These are phyloP conservation scores for Histomonas meleagridis DNA, from an alignment of 208 protist species.

Conservation along the genomic window DNA sequence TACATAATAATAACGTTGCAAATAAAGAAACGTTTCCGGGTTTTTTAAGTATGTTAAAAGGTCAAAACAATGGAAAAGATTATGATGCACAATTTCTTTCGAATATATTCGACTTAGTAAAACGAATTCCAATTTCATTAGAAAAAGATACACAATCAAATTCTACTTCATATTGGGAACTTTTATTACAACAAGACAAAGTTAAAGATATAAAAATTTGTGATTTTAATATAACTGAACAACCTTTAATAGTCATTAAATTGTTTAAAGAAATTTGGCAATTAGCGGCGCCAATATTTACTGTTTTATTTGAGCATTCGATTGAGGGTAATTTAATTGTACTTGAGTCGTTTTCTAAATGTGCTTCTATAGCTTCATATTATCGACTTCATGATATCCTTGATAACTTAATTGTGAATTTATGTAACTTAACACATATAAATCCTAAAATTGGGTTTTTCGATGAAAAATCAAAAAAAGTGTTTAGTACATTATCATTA, in stretches of 20 bases:
- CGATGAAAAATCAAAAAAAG: not conserved
- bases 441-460: not conserved
- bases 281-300: not conserved
- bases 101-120: not conserved
- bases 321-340: not conserved
- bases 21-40: not conserved
- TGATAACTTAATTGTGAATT: not conserved
- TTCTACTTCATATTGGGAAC: not conserved
- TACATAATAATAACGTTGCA: not conserved
- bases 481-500: not conserved
- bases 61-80: conserved; percentile 21
- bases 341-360: not conserved
- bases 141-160: not conserved
- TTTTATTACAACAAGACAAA: not conserved
- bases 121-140: not conserved
- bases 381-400: not conserved
- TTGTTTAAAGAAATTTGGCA: conserved; percentile 6
- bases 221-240: not conserved
- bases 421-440: not conserved
- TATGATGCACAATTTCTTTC: conserved; percentile 21
- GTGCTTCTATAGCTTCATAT: not conserved
- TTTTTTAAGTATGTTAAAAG: not conserved
- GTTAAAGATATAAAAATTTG: not conserved
- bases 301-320: not conserved
- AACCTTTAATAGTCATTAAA: not conserved